These are phyloP conservation scores for Darksidea phi DNA, from an alignment of 495 filamentous ascomycete species.

Conservation along the genomic window DNA sequence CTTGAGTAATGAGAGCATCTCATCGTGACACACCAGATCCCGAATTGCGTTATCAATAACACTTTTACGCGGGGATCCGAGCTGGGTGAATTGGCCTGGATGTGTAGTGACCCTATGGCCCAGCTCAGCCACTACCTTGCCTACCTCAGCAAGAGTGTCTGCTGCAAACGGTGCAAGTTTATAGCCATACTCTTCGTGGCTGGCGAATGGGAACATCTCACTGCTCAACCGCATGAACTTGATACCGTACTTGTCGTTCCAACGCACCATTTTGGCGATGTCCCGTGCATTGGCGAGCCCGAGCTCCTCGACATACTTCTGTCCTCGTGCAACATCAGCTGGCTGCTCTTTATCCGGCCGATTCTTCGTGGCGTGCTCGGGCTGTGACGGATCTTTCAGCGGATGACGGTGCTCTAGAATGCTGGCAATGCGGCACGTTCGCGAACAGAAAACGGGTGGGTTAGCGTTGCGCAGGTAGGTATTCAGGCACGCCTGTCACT, in stretches of 20 bases:
- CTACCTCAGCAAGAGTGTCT: slow-evolving; percentile 71
- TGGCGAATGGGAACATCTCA: slow-evolving; percentile 97
- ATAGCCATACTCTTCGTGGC: slow-evolving; percentile 83
- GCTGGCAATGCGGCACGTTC: slow-evolving; percentile 87
- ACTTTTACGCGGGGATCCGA: slow-evolving; percentile 72
- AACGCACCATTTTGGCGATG: slow-evolving; percentile 78
- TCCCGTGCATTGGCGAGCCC: slow-evolving; percentile 81
- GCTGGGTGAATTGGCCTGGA: slow-evolving; percentile 88
- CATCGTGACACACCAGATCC: slow-evolving; percentile 87
- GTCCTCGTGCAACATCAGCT: slow-evolving; percentile 60
- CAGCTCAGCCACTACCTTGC: slow-evolving; percentile 72
- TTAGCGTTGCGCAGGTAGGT: slow-evolving; percentile 87
- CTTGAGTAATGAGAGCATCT: slow-evolving; percentile 75
- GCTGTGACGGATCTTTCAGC: slow-evolving; percentile 68
- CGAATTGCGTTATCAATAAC: slow-evolving; percentile 75
- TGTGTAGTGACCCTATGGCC: slow-evolving; percentile 88
- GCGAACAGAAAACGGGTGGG: slow-evolving; percentile 84
- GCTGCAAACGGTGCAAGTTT: slow-evolving; percentile 82
- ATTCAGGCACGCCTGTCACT: slow-evolving; percentile 74
- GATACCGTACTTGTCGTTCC: slow-evolving; percentile 93
- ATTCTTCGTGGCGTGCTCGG: slow-evolving; percentile 78
- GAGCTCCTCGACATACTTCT: slow-evolving; percentile 71
- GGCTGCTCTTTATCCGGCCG: slow-evolving; percentile 70
- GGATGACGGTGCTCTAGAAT: slow-evolving; percentile 88
- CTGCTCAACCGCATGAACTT: slow-evolving; percentile 89